phyloP scores from a whole-genome alignment of 768 basidiomycete genomes.

The Pleurotus ostreatus region DNA sequence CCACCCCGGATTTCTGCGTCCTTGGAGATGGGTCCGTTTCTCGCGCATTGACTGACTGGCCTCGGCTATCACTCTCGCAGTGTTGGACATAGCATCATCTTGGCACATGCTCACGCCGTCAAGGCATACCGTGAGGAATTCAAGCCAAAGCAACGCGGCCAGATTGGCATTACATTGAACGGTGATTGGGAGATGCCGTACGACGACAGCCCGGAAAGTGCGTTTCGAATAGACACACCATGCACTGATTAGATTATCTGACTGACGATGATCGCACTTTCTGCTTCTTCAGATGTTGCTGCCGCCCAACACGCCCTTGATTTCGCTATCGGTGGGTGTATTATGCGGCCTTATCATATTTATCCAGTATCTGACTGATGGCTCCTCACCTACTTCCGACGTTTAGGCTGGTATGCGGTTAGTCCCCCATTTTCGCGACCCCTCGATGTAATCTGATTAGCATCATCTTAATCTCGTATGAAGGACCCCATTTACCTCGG shows the following conservation, averaged over 20 bases:
- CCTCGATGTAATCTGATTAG: neutral
- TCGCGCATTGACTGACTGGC: neutral
- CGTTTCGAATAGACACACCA: constrained; percentile 17
- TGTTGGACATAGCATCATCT: constrained; percentile 63
- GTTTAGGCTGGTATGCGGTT: constrained; percentile 58
- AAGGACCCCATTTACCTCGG: constrained; percentile 71
- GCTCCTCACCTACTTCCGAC: constrained; percentile 33
- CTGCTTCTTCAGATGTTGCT: constrained; percentile 44
- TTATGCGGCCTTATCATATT: constrained; percentile 13
- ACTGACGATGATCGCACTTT: constrained; percentile 1
- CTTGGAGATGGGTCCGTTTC: neutral
- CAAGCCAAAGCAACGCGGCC: constrained; percentile 57
- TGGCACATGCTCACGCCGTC: constrained; percentile 66
- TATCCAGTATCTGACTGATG: constrained; percentile 20
- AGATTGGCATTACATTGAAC: constrained; percentile 78
- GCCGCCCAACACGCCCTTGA: constrained; percentile 73
- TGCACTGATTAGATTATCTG: neutral
- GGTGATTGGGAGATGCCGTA: constrained; percentile 76
- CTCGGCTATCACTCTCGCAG: constrained; percentile 27
- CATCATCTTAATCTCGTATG: neutral
- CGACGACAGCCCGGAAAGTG: constrained; percentile 65
- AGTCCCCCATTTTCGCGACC: constrained; percentile 19
- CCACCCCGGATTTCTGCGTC: neutral
- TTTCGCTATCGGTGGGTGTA: constrained; percentile 57
- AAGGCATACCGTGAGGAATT: constrained; percentile 66